A percentile compares a stretch with the other conserved stretches of the same genome.
Evolutionary conservation across 108 stramenopile genomes (phyloP).

Genomic region (Cyclostephanos invisitatus): DNA sequence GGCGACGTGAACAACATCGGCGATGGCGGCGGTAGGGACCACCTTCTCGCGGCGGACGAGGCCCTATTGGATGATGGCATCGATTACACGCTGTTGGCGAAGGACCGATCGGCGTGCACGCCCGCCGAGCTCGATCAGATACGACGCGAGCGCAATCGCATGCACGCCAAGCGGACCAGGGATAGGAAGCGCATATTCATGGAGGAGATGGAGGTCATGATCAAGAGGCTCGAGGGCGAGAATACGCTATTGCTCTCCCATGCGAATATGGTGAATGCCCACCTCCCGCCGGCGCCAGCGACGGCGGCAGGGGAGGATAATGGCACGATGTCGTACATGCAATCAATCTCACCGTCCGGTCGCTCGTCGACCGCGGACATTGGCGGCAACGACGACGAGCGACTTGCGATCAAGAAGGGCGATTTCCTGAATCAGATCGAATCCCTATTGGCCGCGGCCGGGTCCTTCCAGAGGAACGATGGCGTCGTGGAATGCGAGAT

Average conservation of each 20-base stretch:
- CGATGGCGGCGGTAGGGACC: too few species aligned
- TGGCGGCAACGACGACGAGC: conserved; percentile 11
- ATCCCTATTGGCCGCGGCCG: conserved; percentile 65
- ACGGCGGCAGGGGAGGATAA: conserved; percentile 5
- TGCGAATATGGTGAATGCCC: conserved; percentile 50
- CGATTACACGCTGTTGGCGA: conserved; percentile 77
- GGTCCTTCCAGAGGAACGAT: conserved; percentile 45
- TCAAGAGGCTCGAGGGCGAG: conserved; percentile 70
- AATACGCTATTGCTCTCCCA: conserved; percentile 64
- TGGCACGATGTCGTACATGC: conserved; percentile 19
- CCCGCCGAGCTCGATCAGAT: conserved; percentile 84
- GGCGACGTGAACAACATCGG: not conserved
- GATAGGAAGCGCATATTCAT: conserved; percentile 84
- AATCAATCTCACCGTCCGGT: conserved; percentile 14
- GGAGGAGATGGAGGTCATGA: conserved; percentile 86
- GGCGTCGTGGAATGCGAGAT: conserved; percentile 24
- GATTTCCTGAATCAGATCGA: conserved; percentile 66
- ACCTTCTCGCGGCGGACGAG: conserved; percentile 23
- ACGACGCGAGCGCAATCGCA: conserved; percentile 87
- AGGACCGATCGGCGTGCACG: conserved; percentile 79
- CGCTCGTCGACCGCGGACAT: conserved; percentile 5
- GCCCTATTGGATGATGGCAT: conserved; percentile 72
- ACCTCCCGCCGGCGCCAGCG: not conserved
- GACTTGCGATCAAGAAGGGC: conserved; percentile 23
- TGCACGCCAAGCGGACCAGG: conserved; percentile 89